A percentile compares a stretch with the other conserved stretches of the same genome.
phyloP scores from a whole-genome alignment of 768 basidiomycete genomes.

The Coprinopsis marcescibilis region DNA sequence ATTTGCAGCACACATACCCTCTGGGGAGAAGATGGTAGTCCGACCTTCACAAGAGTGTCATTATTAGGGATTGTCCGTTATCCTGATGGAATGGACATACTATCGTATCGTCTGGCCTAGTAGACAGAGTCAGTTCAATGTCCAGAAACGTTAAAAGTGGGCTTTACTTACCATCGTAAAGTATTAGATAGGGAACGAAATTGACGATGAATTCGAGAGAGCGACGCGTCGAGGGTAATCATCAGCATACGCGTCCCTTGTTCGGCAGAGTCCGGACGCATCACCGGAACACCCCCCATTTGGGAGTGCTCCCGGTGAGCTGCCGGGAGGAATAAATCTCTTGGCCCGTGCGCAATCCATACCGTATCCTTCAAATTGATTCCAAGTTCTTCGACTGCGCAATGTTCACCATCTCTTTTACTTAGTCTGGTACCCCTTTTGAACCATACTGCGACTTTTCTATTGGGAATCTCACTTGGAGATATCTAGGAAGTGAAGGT shows the following conservation, averaged over 20 bases:
- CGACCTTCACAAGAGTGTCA: conserved; percentile 51
- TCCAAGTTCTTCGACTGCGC: no score
- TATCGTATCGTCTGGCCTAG: conserved; percentile 92
- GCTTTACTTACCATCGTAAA: conserved; percentile 43
- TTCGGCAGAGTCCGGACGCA: conserved; percentile 19
- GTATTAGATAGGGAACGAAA: conserved; percentile 18
- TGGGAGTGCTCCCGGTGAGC: no score
- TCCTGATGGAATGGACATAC: conserved; percentile 41
- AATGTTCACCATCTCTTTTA: no score
- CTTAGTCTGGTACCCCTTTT: no score
- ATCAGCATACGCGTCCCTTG: conserved; percentile 37
- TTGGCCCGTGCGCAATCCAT: no score
- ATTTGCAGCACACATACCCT: conserved; percentile 50
- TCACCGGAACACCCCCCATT: no score
- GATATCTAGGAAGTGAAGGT: no score
- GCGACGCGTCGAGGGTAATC: conserved; percentile 37
- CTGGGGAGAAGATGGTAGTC: conserved; percentile 98
- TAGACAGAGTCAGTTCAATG: neutral
- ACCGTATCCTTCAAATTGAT: neutral
- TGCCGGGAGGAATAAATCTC: no score
- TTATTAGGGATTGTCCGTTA: conserved; percentile 10
- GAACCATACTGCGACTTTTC: no score
- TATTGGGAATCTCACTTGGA: no score
- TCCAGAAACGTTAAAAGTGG: neutral
- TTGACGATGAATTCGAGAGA: conserved; percentile 14